These are phyloP conservation scores for Malassezia psittaci DNA, from an alignment of 1,284 basidiomycete genomes.

Conservation along the genomic window DNA sequence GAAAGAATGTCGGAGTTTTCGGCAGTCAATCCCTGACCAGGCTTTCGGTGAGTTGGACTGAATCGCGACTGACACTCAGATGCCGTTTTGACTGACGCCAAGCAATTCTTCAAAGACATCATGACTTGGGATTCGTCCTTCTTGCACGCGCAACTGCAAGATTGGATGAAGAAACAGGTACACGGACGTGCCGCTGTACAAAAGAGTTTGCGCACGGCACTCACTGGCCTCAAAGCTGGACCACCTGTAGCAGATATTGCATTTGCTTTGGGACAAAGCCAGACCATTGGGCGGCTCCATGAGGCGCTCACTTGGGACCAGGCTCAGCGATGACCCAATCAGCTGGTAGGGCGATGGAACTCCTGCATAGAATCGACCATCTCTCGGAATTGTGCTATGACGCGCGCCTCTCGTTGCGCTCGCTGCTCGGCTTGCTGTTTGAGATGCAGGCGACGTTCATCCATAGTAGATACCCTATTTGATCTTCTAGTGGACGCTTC, in stretches of 20 bases:
- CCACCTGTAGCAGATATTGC: conserved; percentile 18
- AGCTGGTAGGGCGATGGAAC: neutral
- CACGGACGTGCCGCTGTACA: conserved; percentile 11
- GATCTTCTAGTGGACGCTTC: conserved; percentile 92
- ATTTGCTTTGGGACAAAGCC: neutral
- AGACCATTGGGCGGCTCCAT: neutral
- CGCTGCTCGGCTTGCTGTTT: conserved; percentile 88
- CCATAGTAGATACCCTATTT: conserved; percentile 87
- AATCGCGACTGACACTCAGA: neutral
- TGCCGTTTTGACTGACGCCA: neutral
- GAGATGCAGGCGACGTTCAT: conserved; percentile 87
- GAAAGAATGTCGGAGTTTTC: conserved; percentile 4
- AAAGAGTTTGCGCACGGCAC: conserved; percentile 16
- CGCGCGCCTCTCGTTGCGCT: conserved; percentile 66
- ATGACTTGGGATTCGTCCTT: neutral
- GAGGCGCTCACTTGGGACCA: conserved; percentile 10
- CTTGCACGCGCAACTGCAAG: neutral
- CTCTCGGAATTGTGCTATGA: conserved; percentile 48
- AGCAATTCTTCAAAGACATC: neutral
- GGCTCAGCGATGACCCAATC: neutral
- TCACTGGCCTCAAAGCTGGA: conserved; percentile 12
- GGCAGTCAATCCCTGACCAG: neutral
- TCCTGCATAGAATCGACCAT: conserved; percentile 27
- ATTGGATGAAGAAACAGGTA: conserved; percentile 1
- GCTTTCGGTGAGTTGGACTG: neutral